Evolutionary conservation across 2,329 filamentous ascomycete genomes (phyloP), one percentile per base, ranked within the genome.

Genomic region (Anthostomella pinea): DNA sequence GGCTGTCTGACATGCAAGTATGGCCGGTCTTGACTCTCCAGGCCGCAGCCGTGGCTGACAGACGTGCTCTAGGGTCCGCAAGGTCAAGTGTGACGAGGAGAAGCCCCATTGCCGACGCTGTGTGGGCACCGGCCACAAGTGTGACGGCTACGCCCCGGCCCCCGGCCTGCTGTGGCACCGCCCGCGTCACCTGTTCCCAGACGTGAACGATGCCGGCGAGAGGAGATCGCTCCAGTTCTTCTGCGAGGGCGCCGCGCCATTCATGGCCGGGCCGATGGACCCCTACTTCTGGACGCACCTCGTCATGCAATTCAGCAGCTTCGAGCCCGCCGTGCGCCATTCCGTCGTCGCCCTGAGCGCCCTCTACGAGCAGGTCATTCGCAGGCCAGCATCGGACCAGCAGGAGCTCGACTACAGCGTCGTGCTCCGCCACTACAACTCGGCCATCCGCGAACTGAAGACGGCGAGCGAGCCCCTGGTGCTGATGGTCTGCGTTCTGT

Each of bases 231-330:
- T 68, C 10, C 55, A 61, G 15, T 67, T 62, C 51, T 68, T 68
- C 49, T 57, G 56, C 32, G 51, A 58, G 6, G 58, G 54, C 3
- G 62, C 64, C 3, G 64, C 60, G 0, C 64, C 64, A 5, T 48
- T 50, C 1, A 45, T 68, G 1, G 57, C 63, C 0, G 64, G 65
- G 3, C 59, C 59, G 0, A 48, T 62, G 10, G 62, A 64, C 28
- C 46, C 55, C 9, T 63, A 62, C 4, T 69, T 69, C 39, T 69
- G 66, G 66, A 66, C 64, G 3, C 56, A 61, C 39, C 50, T 65
- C 2, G 60, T 67, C 9, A 47, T 63, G 6, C 65, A 67, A 30
- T 58, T 64, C 41, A 54, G 55, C 15, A 51, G 58, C 13, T 56
- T 58, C 26, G 64, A 67, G 39, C 59, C 61, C 0, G 62, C 63